Base-by-base conservation (phyloP, 148 eudicot genomes). In the Diospyros kaki region DNA sequence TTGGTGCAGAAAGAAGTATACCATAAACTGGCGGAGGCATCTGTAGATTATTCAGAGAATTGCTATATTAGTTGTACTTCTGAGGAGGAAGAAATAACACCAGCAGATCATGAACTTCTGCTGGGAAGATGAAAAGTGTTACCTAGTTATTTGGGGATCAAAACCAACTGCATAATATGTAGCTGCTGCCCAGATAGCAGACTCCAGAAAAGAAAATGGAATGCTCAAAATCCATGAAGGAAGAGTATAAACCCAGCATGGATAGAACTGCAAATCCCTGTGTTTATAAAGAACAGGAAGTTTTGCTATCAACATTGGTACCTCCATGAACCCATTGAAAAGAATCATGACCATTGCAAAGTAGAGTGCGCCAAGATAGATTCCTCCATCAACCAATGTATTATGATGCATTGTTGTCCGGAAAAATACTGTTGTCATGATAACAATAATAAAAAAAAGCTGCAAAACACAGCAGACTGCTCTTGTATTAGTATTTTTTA, bases 221-320 rank as follows among this genome's bases (percentile, higher is more conserved):
- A 91, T 88, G 83, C 93, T 95, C 79, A 95, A 78, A 73, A 93
- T 61, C 99, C 99, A 95, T 45, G 97, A 88, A 68, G 99, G 93
- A 76, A 95, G 81, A 43, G 99, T 84, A 80, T 85, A 91, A 66
- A 89, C 91, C 99, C 97, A 95, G 81, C 96, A 90, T 9, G 99
- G 98, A 76, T 92, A 95, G 81, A 95, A 89, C 63, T 78, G 89
- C 77, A 93, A 82, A 76, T 91, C 99, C 78, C 97, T 83, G 66
- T 95, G 99, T 86, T 95, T 95, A 87, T 92, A 95, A 50, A 92
- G 84, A 74, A 93, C 90, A 41, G 97, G 99, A 78, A 95, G 98
- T 81, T 95, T 93, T 63, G 89, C 84, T 84, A 95, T 91, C 82
- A 90, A 76, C 90, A 95, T 81, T 38, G 97, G 97, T 55, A 93